These are phyloP conservation scores for Cryphonectria parasitica DNA, from an alignment of 2,329 filamentous ascomycete genomes.

Conservation along the genomic window DNA sequence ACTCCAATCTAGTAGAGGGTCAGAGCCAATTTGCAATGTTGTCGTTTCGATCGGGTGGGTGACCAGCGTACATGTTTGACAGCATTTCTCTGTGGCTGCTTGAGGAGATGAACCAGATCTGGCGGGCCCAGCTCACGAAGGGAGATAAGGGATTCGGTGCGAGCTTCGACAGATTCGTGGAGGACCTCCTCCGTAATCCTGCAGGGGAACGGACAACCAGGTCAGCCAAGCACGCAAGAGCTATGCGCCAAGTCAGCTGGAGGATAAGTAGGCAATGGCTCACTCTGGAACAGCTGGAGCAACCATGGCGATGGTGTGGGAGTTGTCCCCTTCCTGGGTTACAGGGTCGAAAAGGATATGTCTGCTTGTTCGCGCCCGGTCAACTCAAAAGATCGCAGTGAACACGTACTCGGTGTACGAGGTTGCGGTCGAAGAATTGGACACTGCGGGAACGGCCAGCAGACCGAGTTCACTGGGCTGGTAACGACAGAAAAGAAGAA, in stretches of 20 bases:
- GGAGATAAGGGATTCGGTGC: constrained; percentile 83
- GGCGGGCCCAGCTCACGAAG: constrained; percentile 94
- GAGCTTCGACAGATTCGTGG: constrained; percentile 87
- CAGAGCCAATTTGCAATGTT: constrained; percentile 24
- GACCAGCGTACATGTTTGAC: constrained; percentile 54
- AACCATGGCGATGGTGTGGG: constrained; percentile 59
- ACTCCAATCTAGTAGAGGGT: constrained; percentile 70
- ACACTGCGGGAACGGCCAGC: background rate
- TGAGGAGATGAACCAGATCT: constrained; percentile 93
- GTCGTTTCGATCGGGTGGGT: background rate
- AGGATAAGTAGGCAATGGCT: constrained; percentile 38
- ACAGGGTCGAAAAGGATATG: constrained; percentile 18
- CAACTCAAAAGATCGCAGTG: constrained; percentile 13
- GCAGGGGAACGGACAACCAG: constrained; percentile 25
- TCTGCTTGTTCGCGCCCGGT: constrained; percentile 18
- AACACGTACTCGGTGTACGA: constrained; percentile 28
- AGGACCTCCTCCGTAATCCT: constrained; percentile 94
- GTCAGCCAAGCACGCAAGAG: constrained; percentile 31
- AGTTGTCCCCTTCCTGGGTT: constrained; percentile 22
- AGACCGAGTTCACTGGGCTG: background rate
- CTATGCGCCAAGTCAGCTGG: constrained; percentile 17
- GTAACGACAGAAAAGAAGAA: constrained; percentile 9
- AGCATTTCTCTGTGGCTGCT: constrained; percentile 64
- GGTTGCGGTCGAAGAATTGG: background rate
- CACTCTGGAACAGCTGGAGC: constrained; percentile 78